Evolutionary conservation across 2,329 filamentous ascomycete species (phyloP), one percentile per base, ranked within the genome.

Genomic region (Scytalidium lignicola): DNA sequence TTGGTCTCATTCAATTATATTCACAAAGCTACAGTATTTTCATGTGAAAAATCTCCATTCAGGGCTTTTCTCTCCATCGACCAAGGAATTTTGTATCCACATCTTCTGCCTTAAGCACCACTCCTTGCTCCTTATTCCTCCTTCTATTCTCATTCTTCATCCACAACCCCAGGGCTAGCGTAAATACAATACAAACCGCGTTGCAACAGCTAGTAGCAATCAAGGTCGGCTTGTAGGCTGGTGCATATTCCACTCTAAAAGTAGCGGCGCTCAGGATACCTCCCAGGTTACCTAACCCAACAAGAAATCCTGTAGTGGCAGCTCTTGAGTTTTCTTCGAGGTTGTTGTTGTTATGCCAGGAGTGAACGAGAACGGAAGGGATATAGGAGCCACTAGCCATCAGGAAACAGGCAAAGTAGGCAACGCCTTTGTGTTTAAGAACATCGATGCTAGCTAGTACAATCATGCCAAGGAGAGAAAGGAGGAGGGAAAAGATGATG

Each of bases 301-400:
- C 73, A 1, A 74, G 62, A 13, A 76, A 59, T 0, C 70, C 74
- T 1, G 72, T 76, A 9, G 70, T 74, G 0, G 73, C 72, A 4
- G 74, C 74, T 0, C 74, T 67, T 0, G 65, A 67, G 41, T 70
- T 76, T 60, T 79, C 74, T 20, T 72, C 69, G 7, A 75, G 60
- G 40, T 74, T 76, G 56, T 78, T 78, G 52, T 76, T 78, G 49
- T 77, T 77, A 51, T 76, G 67, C 74, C 75, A 75, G 1, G 67
- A 67, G 51, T 76, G 68, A 3, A 76, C 67, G n/a, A 78, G 60
- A 46, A 69, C 70, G 3, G 67, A 70, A 0, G 72, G 70, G 13
- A 74, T 73, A 53, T 75, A 77, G 1, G 73, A 66, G 19, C 70
- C 70, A 0, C 62, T 56, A 1, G 71, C 70, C 46, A 78, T 62